Base-by-base conservation (phyloP, 2,329 filamentous ascomycete genomes). In the Pyrenochaeta sp. region DNA sequence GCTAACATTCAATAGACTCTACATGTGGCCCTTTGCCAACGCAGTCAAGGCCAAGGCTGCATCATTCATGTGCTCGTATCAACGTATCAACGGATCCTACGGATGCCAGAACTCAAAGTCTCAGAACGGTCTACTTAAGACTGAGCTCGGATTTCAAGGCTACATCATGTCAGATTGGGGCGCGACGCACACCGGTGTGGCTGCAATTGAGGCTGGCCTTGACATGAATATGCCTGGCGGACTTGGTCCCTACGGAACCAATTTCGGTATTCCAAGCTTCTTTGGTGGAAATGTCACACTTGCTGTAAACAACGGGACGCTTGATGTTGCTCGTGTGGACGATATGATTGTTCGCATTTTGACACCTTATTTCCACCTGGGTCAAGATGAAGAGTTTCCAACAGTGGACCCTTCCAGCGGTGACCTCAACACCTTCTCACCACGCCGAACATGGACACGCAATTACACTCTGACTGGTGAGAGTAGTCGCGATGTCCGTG, bases 21-120 rank as follows among this genome's bases (percentile, higher is more conserved):
- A 90, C 55, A 77, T 87, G 3, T 90, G 85, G 82, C 87, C 87
- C 0, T 90, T 89, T 51, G 82, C 85, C 63, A 84, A 89, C 50
- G 82, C 84, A 0, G 74, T 89, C 12, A 79, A 75, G 30, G 85
- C 85, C 4, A 84, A 85, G 4, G 82, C 80, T 2, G 83, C 79
- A 0, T 83, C 81, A 0, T 75, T 89, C 49, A 90, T 90, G 87
- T 89, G 87, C 63, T 74, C 74, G 0, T 79, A 80, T 57, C 71
- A 79, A 40, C 57, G 69, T 9, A 56, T 75, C 42, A 75, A 77
- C 52, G 68, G 68, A 20, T 68, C 68, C 3, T 73, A 76, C 43
- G 69, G 59, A 29, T 76, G 73, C 60, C 65, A 76, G 60, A 76
- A 75, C 58, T 65, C 58, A n/a, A 66, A 80, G 60, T 57, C 77